Conservation (phyloP, 2,329 filamentous ascomycete species). For the Cercospora sesami region DNA sequence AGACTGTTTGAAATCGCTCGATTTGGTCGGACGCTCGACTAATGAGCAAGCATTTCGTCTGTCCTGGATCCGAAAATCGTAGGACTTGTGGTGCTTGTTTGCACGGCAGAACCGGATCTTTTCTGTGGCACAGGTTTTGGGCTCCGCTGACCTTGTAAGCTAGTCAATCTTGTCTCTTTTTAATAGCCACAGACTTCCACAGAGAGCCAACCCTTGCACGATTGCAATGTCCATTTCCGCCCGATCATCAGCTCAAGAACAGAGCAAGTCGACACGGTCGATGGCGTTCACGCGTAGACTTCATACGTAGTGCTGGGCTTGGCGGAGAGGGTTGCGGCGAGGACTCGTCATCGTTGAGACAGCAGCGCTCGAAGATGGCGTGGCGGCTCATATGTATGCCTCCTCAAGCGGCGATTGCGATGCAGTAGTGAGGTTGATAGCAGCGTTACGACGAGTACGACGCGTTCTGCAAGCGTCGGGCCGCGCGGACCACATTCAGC, state of each 20-base stretch:
- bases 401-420: background rate
- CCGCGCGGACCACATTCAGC: background rate
- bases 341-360: background rate
- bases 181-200: background rate
- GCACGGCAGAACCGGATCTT: background rate
- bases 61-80: background rate
- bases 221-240: background rate
- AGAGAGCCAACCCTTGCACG: background rate
- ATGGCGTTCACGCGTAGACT: background rate
- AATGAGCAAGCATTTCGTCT: background rate
- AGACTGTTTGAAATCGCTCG: background rate
- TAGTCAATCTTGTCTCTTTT: background rate
- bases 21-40: background rate
- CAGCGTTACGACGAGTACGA: slow-evolving; percentile 5
- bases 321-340: background rate
- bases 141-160: background rate
- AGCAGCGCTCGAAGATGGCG: background rate
- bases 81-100: background rate
- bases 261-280: background rate
- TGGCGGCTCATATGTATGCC: background rate
- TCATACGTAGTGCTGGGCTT: background rate
- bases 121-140: background rate
- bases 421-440: slow-evolving; percentile 15
- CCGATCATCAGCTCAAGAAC: background rate
- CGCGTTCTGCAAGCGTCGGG: background rate